These are phyloP conservation scores for Cercospora nicotianae DNA, from an alignment of 2,329 filamentous ascomycete species.

Conservation along the genomic window DNA sequence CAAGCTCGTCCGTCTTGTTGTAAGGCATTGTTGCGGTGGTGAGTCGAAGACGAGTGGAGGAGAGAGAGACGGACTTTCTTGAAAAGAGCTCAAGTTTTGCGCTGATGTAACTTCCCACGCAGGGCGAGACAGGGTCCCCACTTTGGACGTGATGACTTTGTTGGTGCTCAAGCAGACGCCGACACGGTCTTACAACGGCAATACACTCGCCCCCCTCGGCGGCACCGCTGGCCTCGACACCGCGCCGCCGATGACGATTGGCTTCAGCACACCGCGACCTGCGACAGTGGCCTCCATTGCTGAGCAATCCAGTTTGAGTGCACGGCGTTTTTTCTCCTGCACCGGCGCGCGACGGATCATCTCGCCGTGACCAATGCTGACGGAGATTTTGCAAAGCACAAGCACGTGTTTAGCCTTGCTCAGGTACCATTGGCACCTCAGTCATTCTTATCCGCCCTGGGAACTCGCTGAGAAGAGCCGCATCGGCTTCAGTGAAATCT, in stretches of 20 bases:
- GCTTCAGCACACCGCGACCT: neutral
- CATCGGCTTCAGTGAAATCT: neutral
- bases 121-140: neutral
- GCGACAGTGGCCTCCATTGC: neutral
- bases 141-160: neutral
- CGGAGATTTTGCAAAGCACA: constrained; percentile 1
- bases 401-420: constrained; percentile 2
- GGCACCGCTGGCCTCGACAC: neutral
- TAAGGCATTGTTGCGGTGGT: constrained; percentile 69
- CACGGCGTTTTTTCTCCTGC: neutral
- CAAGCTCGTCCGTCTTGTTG: constrained; percentile 81
- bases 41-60: neutral
- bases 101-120: constrained; percentile 6
- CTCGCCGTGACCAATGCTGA: constrained; percentile 14
- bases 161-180: constrained; percentile 7
- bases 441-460: neutral
- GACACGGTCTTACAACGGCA: constrained; percentile 5
- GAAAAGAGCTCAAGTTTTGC: constrained; percentile 7
- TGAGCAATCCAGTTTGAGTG: neutral
- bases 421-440: neutral
- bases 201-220: neutral
- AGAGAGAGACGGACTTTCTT: neutral
- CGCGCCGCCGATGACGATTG: neutral
- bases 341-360: neutral
- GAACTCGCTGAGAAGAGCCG: neutral